phyloP scores from a whole-genome alignment of 441 rosid genomes.

The Syzygium malaccense region DNA sequence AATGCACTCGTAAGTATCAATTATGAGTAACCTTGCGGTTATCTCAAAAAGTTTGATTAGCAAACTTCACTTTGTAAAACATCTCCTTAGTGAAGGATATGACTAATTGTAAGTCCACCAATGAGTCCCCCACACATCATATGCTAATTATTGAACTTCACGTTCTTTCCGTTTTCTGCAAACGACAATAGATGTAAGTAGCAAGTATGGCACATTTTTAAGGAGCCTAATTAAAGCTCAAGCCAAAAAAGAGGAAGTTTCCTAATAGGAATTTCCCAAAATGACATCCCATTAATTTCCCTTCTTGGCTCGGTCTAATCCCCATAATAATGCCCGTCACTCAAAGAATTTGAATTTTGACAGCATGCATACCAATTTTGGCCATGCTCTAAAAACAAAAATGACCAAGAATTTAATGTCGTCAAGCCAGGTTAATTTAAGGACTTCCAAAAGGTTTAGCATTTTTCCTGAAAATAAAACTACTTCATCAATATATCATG shows the following conservation, averaged over 20 bases:
- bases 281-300: not conserved
- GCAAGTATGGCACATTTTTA: not conserved
- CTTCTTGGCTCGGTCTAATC: not conserved
- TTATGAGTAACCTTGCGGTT: not conserved
- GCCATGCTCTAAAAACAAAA: not conserved
- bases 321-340: not conserved
- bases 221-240: not conserved
- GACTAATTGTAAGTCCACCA: not conserved
- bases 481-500: not conserved
- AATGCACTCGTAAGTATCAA: not conserved
- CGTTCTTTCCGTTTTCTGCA: not conserved
- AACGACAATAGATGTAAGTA: not conserved
- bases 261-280: not conserved
- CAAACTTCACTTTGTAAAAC: not conserved
- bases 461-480: not conserved
- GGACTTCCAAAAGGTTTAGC: not conserved
- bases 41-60: not conserved
- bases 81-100: not conserved
- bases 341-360: not conserved
- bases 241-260: not conserved
- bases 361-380: not conserved
- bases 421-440: not conserved
- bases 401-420: not conserved
- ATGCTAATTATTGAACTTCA: not conserved
- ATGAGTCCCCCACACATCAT: not conserved